Evolutionary conservation across 2,329 filamentous ascomycete genomes (phyloP).

Genomic region (Ophiostoma sp.): DNA sequence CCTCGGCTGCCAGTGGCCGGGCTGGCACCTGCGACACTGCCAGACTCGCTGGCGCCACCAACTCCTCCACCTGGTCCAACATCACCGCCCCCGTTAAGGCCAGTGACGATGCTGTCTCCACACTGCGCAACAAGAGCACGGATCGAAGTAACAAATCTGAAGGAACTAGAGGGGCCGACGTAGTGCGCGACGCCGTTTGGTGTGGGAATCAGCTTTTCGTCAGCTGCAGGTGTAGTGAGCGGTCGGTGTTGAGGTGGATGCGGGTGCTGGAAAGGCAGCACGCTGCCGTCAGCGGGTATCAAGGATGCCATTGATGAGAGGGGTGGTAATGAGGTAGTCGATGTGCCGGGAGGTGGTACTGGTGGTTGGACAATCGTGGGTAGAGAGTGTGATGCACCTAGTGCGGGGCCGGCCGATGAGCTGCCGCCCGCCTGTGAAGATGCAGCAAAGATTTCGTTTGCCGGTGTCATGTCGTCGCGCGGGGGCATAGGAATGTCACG

Average conservation of each 20-base stretch:
- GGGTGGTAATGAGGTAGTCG: neutral
- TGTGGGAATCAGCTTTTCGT: slow-evolving; percentile 25
- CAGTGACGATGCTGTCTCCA: slow-evolving; percentile 18
- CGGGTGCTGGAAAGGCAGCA: neutral
- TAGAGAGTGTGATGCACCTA: neutral
- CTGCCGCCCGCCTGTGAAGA: neutral
- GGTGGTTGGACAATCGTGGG: slow-evolving; percentile 20
- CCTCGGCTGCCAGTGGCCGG: neutral
- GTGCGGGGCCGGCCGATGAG: slow-evolving; percentile 4
- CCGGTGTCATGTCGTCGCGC: slow-evolving; percentile 25
- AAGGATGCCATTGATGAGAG: neutral
- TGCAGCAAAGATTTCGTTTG: slow-evolving; percentile 23
- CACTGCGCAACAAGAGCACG: slow-evolving; percentile 24
- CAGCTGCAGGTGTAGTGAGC: slow-evolving; percentile 10
- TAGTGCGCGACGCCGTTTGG: slow-evolving; percentile 24
- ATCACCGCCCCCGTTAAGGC: slow-evolving; percentile 4
- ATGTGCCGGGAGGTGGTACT: slow-evolving; percentile 11
- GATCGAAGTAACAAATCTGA: slow-evolving; percentile 25
- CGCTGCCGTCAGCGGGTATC: slow-evolving; percentile 3
- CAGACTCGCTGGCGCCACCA: neutral
- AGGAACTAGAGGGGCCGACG: slow-evolving; percentile 26
- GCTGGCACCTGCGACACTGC: slow-evolving; percentile 6
- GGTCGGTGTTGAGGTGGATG: slow-evolving; percentile 2
- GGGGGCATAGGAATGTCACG: slow-evolving; percentile 25
- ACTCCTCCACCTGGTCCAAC: neutral